Evolutionary conservation across 1,284 basidiomycete species (phyloP), one percentile per base, ranked within the genome.

Genomic region (Farysia itapuensis): DNA sequence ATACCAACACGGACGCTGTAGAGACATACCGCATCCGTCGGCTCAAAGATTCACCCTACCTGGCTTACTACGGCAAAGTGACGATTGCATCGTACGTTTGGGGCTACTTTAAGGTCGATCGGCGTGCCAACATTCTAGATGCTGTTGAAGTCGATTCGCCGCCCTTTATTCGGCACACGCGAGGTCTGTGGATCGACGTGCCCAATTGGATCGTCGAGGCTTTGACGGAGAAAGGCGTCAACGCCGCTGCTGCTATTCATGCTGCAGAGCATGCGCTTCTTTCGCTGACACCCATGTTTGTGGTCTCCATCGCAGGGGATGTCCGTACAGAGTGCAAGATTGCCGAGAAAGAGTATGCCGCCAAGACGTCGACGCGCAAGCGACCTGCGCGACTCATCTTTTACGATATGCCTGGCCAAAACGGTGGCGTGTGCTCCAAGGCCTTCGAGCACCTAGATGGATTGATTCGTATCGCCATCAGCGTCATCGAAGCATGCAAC

Each of bases 111-210:
- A 76, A 77, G 30, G 64, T 72, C 24, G 66, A 72, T 31, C 52
- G 59, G 28, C 49, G 76, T 21, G 79, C 78, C 56, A 80, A 79
- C 13, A 87, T 92, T 41, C 79, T 93, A 20, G 90, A 93, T 61
- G 79, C 82, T 0, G 88, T 93, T 15, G 85, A 89, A 58, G 78
- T 93, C 26, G 85, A 90, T 34, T 88, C 85, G 14, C 86, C 86
- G 0, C 84, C 88, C 0, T 90, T 87, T 81, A 83, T 88, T 60
- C 84, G 85, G 15, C 82, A 85, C 43, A 85, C 87, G 0, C 84
- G 82, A 2, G 90, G 90, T 2, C 81, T 90, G 58, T 94, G 91
- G 91, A 80, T 94, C 20, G 89, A 94, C 69, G 80, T 93, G 2
- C 88, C 90, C 0, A 11, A 79, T 80, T 35, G 77, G 86, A 39